Percentiles rank a stretch among this genome's conserved stretches.
phyloP scores from a whole-genome alignment of 441 rosid genomes.

The Erodium trifolium region DNA sequence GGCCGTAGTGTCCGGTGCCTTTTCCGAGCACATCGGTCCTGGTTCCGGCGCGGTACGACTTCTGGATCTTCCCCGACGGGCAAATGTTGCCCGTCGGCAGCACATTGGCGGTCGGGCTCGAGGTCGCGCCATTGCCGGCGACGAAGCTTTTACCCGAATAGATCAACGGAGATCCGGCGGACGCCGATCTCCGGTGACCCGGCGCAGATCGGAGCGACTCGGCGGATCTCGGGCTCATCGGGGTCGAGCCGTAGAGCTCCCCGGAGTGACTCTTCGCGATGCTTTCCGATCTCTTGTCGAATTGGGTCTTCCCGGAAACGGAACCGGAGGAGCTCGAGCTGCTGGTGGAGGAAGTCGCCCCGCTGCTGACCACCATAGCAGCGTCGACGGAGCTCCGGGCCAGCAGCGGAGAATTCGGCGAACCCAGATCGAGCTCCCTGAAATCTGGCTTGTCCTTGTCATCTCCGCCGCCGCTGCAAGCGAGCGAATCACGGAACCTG shows the following conservation, averaged over 20 bases:
- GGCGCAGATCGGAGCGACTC: conserved; percentile 18
- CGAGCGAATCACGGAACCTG: too few relatives aligned
- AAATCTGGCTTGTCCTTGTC: conserved; percentile 55
- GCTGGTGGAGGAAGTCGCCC: conserved; percentile 37
- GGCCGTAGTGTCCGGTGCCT: conserved; percentile 83
- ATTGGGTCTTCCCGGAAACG: conserved; percentile 15
- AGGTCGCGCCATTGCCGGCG: conserved; percentile 19
- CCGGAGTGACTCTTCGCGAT: conserved; percentile 29
- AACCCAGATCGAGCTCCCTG: conserved; percentile 45
- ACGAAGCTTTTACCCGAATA: neutral
- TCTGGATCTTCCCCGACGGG: conserved; percentile 64
- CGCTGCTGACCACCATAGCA: conserved; percentile 19
- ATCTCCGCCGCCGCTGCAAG: too few relatives aligned
- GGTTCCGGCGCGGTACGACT: conserved; percentile 36
- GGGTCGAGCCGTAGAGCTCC: conserved; percentile 37
- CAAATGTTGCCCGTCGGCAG: conserved; percentile 80
- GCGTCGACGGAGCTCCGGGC: conserved; percentile 35
- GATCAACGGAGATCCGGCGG: conserved; percentile 56
- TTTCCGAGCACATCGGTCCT: conserved; percentile 65
- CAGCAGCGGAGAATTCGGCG: conserved; percentile 59
- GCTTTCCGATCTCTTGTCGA: conserved; percentile 11
- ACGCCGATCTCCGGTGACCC: conserved; percentile 54
- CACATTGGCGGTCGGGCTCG: conserved; percentile 39
- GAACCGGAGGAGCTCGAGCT: conserved; percentile 67
- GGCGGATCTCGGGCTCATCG: conserved; percentile 30